phyloP scores from a whole-genome alignment of 179 eudicot species.

The Camellia oleifera region DNA sequence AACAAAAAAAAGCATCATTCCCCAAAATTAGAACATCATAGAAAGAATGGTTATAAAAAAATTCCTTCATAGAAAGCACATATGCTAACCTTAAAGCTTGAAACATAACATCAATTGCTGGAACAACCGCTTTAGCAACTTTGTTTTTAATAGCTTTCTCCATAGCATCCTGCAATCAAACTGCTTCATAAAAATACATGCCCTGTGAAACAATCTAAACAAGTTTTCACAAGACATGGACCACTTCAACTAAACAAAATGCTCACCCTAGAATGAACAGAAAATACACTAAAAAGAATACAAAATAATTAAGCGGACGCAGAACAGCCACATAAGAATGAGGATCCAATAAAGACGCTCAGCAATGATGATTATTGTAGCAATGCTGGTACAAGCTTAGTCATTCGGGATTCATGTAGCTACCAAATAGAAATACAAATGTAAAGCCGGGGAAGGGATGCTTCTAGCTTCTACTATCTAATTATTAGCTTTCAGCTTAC shows the following conservation, averaged over 20 bases:
- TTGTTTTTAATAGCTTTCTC: slow-evolving; percentile 92
- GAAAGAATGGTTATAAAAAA: not conserved
- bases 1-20: no score
- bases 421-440: no score
- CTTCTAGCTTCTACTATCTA: no score
- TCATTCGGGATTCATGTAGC: no score
- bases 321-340: not conserved
- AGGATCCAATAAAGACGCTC: not conserved
- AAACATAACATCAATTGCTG: slow-evolving; percentile 98
- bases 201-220: not conserved
- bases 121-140: slow-evolving; percentile 97
- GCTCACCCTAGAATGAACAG: no score
- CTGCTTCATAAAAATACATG: slow-evolving; percentile 1
- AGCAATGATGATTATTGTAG: not conserved
- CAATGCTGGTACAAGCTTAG: no score
- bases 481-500: no score
- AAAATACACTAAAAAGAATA: not conserved
- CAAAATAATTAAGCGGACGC: not conserved
- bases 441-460: no score
- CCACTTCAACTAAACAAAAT: not conserved
- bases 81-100: slow-evolving; percentile 77
- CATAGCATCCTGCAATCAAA: slow-evolving; percentile 78
- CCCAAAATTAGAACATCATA: slow-evolving; percentile 5
- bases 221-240: not conserved
- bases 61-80: not conserved